Base-by-base conservation (phyloP, 371 early-diverging fungal species). In the Fennellomyces sp. region DNA sequence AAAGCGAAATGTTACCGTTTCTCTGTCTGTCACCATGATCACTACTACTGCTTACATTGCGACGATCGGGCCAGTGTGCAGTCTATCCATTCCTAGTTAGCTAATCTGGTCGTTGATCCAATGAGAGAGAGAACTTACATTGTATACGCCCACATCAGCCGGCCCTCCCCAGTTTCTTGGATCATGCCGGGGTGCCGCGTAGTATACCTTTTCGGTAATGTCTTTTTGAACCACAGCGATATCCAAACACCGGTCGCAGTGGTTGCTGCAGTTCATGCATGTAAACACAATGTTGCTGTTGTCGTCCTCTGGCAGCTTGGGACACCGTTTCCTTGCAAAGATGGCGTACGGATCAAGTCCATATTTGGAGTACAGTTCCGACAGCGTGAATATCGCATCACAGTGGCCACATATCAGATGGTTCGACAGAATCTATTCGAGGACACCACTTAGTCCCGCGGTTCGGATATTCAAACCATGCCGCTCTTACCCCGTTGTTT, bases 361-460 rank as follows among this genome's bases (percentile, higher is more conserved):
- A 25, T 68, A 10, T 6, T 51, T 19, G 2, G 45, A 30, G 21
- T 60, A 56, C 5, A 70, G 27, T 21, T 53, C 39, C 0, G 30
- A 13, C 4, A 69, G 29, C 1, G 62, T 49, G 1, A 21, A 19
- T 0, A 38, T 11, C 0, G 12, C 0, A 4, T 13, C 4, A 38
- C 76, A 76, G 30, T 70, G 70, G 1, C 56, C 60, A 45, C 76
- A 76, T 0, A 47, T 30, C 10, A 76, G 47, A 2, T 29, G 36
- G 28, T 72, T 70, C 10, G 61, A 58, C 1, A 52, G 25, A 6
- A 38, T 30, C 61, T 59, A 61, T 17, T 29, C 10, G 26, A 52
- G n/a, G 6, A 36, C 1, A 35, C 10, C 21, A 47, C 8, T 4
- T 21, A 15, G 17, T 27, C 12, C 23, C 3, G 35, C 45, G 11